These are phyloP conservation scores for Arthrobotrys sinensis DNA, from an alignment of 2,329 filamentous ascomycete genomes.

Conservation along the genomic window DNA sequence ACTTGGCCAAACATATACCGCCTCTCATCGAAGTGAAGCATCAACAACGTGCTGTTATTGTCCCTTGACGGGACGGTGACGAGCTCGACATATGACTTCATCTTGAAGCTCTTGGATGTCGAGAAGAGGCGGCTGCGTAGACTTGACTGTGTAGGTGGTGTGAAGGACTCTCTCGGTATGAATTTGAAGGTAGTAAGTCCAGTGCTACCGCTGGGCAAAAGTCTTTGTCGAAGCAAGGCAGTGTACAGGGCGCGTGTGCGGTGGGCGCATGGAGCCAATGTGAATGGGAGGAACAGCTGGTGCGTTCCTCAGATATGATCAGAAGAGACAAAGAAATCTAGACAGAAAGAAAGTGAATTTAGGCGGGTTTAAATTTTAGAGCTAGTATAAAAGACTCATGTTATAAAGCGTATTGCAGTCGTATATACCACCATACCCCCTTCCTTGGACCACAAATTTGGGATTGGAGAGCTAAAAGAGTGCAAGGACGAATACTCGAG, in stretches of 20 bases:
- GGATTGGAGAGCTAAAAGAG: constrained; percentile 5
- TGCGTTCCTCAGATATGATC: constrained; percentile 46
- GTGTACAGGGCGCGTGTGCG: constrained; percentile 51
- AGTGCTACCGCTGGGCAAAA: constrained; percentile 28
- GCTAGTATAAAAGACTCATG: neutral
- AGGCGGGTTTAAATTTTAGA: constrained; percentile 1
- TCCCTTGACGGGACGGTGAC: constrained; percentile 88
- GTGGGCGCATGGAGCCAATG: constrained; percentile 59
- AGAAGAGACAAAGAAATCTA: constrained; percentile 12
- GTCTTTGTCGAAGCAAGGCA: constrained; percentile 33
- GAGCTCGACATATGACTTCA: constrained; percentile 83
- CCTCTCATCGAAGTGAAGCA: constrained; percentile 84
- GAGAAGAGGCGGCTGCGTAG: constrained; percentile 56
- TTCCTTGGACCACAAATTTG: neutral
- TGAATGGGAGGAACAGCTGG: constrained; percentile 57
- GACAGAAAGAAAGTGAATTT: neutral
- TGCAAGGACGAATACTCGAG: neutral
- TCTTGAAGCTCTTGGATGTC: constrained; percentile 67
- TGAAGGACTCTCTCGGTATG: neutral
- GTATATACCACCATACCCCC: neutral
- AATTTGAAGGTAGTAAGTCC: constrained; percentile 12
- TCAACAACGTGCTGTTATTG: constrained; percentile 82
- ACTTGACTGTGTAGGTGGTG: neutral
- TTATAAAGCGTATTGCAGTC: neutral
- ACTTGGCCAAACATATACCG: constrained; percentile 89